phyloP scores from a whole-genome alignment of 495 filamentous ascomycete species.

The Penicillium arizonense region DNA sequence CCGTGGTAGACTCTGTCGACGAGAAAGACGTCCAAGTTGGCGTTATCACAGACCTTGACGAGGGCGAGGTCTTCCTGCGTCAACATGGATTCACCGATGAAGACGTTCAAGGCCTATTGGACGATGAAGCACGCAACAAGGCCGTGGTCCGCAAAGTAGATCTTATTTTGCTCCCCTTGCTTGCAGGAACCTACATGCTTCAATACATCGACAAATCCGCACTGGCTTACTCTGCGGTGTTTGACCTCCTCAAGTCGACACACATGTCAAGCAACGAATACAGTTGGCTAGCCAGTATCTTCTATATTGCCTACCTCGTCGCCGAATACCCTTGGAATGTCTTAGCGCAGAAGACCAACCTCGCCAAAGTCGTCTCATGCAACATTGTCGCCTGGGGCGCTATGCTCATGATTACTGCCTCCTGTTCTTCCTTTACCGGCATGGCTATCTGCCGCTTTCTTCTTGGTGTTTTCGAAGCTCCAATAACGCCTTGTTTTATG shows the following conservation, averaged over 20 bases:
- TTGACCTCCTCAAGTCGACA: slow-evolving; percentile 30
- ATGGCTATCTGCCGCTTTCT: slow-evolving; percentile 42
- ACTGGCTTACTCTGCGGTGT: slow-evolving; percentile 34
- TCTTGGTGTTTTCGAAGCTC: slow-evolving; percentile 36
- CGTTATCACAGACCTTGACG: slow-evolving; percentile 29
- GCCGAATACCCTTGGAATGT: slow-evolving; percentile 35
- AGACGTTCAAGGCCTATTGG: slow-evolving; percentile 16
- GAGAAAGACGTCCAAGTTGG: slow-evolving; percentile 29
- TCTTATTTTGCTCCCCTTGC: slow-evolving; percentile 46
- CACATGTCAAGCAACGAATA: slow-evolving; percentile 38
- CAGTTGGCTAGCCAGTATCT: slow-evolving; percentile 53
- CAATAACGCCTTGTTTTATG: slow-evolving; percentile 45
- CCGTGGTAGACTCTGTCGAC: slow-evolving; percentile 5
- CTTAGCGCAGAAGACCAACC: slow-evolving; percentile 19
- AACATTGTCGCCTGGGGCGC: slow-evolving; percentile 34
- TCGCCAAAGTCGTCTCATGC: slow-evolving; percentile 18
- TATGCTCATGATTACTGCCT: slow-evolving; percentile 40
- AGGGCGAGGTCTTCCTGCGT: slow-evolving; percentile 33
- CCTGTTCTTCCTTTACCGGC: slow-evolving; percentile 32
- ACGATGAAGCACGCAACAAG: slow-evolving; percentile 24
- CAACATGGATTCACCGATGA: slow-evolving; percentile 28
- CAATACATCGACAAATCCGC: slow-evolving; percentile 42
- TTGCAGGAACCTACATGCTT: slow-evolving; percentile 49
- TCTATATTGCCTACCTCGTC: slow-evolving; percentile 53
- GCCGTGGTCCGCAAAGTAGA: slow-evolving; percentile 39